phyloP scores from a whole-genome alignment of 768 basidiomycete genomes.

The Paxillus involutus region DNA sequence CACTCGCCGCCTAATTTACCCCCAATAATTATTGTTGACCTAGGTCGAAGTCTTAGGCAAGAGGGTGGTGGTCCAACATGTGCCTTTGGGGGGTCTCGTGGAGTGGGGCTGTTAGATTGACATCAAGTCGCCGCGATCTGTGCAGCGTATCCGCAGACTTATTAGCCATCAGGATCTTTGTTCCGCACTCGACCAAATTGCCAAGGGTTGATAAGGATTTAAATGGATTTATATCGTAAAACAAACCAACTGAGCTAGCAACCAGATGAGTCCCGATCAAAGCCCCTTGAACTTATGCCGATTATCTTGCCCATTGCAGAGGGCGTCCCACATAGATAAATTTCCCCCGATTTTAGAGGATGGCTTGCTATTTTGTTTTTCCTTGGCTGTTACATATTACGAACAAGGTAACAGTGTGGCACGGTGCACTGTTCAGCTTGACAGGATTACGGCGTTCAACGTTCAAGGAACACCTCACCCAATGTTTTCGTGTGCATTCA shows the following conservation, averaged over 20 bases:
- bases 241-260: neutral
- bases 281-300: neutral
- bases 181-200: constrained; percentile 8
- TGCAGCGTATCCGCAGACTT: constrained; percentile 15
- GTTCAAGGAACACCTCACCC: neutral
- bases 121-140: neutral
- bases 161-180: constrained; percentile 1
- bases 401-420: neutral
- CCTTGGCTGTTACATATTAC: constrained; percentile 4
- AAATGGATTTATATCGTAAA: neutral
- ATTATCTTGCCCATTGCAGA: neutral
- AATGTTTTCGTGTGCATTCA: neutral
- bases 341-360: neutral
- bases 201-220: constrained; percentile 6
- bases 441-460: constrained; percentile 9
- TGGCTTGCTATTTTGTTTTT: neutral
- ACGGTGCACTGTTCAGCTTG: neutral
- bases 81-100: constrained; percentile 81
- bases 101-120: constrained; percentile 51
- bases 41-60: constrained; percentile 91
- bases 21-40: neutral
- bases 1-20: neutral
- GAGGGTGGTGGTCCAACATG: constrained; percentile 94
- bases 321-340: neutral
- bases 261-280: neutral